phyloP scores from a whole-genome alignment of 331 rosid species.

The Malus hybrid region DNA sequence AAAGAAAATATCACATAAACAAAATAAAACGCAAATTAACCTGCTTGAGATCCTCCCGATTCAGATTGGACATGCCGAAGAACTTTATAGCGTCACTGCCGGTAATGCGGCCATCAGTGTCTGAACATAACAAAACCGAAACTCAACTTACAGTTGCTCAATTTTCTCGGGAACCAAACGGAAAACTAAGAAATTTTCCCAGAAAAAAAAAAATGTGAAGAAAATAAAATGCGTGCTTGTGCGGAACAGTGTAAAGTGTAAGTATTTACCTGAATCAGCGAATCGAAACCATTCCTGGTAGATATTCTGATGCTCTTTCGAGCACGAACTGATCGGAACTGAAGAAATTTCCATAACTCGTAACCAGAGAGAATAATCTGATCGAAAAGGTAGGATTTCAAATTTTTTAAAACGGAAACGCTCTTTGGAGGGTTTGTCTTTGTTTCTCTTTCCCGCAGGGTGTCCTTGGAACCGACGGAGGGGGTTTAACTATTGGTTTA shows the following conservation, averaged over 20 bases:
- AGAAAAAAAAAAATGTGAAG: background rate
- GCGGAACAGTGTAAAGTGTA: background rate
- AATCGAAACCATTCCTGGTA: slow-evolving; percentile 79
- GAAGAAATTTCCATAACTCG: slow-evolving; percentile 55
- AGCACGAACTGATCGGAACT: slow-evolving; percentile 32
- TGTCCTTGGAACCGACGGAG: background rate
- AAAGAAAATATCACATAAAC: background rate
- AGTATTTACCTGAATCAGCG: slow-evolving; percentile 66
- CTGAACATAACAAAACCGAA: slow-evolving; percentile 27
- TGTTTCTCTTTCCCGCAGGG: background rate
- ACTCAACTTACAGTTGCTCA: background rate
- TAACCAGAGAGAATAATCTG: background rate
- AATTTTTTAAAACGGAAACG: background rate
- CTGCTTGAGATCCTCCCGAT: slow-evolving; percentile 85
- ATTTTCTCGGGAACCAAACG: background rate
- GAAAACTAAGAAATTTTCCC: background rate
- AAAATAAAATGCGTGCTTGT: background rate
- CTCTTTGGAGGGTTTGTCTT: background rate
- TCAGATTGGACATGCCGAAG: slow-evolving; percentile 67
- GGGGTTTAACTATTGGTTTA: background rate
- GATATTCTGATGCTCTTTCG: slow-evolving; percentile 46
- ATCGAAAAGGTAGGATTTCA: background rate
- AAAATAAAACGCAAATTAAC: slow-evolving; percentile 16
- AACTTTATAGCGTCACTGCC: slow-evolving; percentile 72
- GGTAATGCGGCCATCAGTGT: slow-evolving; percentile 83